phyloP scores from a whole-genome alignment of 2,329 filamentous ascomycete species.

The Diaporthe australafricana region DNA sequence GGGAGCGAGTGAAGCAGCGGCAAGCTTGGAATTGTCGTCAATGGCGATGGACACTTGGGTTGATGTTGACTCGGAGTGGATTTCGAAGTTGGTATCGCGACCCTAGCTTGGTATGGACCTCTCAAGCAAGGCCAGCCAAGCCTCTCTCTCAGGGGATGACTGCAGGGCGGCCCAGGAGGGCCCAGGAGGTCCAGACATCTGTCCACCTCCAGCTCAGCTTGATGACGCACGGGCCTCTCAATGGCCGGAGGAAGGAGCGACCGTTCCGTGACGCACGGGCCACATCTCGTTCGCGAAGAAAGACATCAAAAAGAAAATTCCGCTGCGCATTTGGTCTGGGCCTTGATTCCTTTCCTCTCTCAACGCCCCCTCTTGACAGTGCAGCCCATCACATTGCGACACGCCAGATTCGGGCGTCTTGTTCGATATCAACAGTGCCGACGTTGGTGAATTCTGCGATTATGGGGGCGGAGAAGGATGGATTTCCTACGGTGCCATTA shows the following conservation, averaged over 20 bases:
- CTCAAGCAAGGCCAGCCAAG: slow-evolving; percentile 32
- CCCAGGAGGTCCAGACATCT: slow-evolving; percentile 22
- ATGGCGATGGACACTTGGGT: neutral
- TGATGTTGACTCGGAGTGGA: slow-evolving; percentile 11
- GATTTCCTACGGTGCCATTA: slow-evolving; percentile 61
- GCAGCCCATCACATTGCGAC: slow-evolving; percentile 75
- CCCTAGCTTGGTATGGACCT: slow-evolving; percentile 20
- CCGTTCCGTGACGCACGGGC: slow-evolving; percentile 29
- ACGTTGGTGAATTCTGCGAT: slow-evolving; percentile 74
- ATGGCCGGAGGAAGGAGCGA: slow-evolving; percentile 23
- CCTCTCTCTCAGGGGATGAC: slow-evolving; percentile 26
- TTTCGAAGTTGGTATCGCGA: slow-evolving; percentile 24
- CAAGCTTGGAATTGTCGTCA: slow-evolving; percentile 20
- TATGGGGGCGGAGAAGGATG: slow-evolving; percentile 67
- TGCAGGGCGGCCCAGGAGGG: neutral
- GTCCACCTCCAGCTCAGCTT: slow-evolving; percentile 5
- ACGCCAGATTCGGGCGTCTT: slow-evolving; percentile 75
- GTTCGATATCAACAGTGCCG: slow-evolving; percentile 65
- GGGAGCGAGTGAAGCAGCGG: neutral
- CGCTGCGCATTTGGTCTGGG: slow-evolving; percentile 36
- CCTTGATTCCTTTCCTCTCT: slow-evolving; percentile 38
- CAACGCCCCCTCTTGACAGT: slow-evolving; percentile 86
- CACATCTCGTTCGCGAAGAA: neutral
- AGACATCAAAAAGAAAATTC: slow-evolving; percentile 34
- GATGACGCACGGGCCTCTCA: slow-evolving; percentile 7